A percentile compares a stretch with the other conserved stretches of the same genome.
phyloP scores from a whole-genome alignment of 331 rosid species.

The Malus hybrid region DNA sequence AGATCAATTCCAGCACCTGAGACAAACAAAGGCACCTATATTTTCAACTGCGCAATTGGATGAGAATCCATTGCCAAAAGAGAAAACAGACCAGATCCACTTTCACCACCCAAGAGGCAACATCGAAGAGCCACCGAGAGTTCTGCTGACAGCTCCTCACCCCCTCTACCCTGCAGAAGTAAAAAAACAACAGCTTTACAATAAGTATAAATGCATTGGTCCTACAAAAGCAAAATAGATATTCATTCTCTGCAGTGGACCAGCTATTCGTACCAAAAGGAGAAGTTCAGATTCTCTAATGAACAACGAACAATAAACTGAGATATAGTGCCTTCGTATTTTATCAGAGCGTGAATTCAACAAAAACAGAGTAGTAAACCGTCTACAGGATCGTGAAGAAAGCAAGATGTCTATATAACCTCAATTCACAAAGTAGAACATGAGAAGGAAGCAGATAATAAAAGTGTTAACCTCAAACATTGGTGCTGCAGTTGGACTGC shows the following conservation, averaged over 20 bases:
- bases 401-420: neutral
- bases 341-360: neutral
- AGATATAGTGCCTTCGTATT: neutral
- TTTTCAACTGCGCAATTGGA: neutral
- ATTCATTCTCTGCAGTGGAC: neutral
- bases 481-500: conserved; percentile 87
- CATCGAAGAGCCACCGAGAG: conserved; percentile 59
- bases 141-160: conserved; percentile 83
- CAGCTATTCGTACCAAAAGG: neutral
- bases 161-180: conserved; percentile 73
- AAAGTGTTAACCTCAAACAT: conserved; percentile 66
- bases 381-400: neutral
- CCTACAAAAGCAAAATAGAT: neutral
- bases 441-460: neutral
- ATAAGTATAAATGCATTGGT: neutral
- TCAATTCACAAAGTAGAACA: neutral
- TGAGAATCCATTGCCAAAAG: neutral
- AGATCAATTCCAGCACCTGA: conserved; percentile 84
- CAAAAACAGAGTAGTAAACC: neutral
- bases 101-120: conserved; percentile 77
- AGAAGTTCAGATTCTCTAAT: neutral
- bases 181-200: neutral
- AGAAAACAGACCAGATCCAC: conserved; percentile 62
- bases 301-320: neutral
- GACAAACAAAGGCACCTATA: neutral